Conservation (phyloP, 306 rosid genomes). For the Benincasa hispida region DNA sequence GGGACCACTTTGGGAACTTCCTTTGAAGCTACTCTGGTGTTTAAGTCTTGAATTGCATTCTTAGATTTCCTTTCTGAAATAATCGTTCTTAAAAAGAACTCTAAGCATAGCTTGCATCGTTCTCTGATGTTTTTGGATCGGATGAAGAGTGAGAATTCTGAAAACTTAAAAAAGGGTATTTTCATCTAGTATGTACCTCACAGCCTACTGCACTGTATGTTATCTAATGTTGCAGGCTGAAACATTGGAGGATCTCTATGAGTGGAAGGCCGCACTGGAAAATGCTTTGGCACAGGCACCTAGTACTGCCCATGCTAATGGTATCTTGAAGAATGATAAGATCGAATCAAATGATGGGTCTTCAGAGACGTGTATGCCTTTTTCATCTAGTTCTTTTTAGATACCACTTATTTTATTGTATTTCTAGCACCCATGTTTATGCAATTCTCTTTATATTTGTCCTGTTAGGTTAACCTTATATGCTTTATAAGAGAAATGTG, state of each 20-base stretch:
- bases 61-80: background rate
- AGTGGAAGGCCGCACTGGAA: conserved; percentile 95
- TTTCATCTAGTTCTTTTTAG: conserved; percentile 22
- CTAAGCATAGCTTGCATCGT: background rate
- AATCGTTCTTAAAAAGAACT: background rate
- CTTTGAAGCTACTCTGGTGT: background rate
- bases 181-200: background rate
- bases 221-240: conserved; percentile 59
- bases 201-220: conserved; percentile 15
- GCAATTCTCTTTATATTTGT: background rate
- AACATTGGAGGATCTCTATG: conserved; percentile 70
- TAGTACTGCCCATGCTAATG: conserved; percentile 41
- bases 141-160: background rate
- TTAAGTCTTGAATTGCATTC: conserved; percentile 2
- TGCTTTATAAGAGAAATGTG: background rate
- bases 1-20: background rate
- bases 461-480: background rate
- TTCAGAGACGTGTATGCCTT: conserved; percentile 54
- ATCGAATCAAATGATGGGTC: conserved; percentile 53
- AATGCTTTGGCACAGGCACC: conserved; percentile 84
- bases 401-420: background rate
- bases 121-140: background rate
- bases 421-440: background rate
- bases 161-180: background rate
- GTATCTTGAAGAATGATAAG: conserved; percentile 54